These are phyloP conservation scores for Dictyostelium discoideum DNA, from an alignment of 78 protist genomes.

Conservation along the genomic window DNA sequence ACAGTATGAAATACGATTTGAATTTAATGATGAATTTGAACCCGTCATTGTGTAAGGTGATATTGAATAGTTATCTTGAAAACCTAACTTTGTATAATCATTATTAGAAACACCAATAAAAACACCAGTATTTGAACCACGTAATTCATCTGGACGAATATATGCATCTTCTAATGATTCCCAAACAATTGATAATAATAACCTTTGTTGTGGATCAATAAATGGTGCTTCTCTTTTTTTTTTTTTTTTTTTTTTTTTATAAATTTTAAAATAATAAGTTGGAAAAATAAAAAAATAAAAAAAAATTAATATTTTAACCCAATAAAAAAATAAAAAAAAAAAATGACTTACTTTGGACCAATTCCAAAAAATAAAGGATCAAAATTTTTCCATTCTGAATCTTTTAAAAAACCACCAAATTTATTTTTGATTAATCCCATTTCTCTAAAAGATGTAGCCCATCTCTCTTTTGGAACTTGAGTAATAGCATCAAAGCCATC, in stretches of 20 bases:
- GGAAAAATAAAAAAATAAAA: not conserved
- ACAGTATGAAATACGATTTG: constrained; percentile 87
- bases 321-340: too few species aligned
- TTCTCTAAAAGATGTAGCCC: constrained; percentile 20
- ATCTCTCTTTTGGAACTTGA: constrained; percentile 28
- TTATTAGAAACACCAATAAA: constrained; percentile 59
- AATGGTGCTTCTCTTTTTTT: constrained; percentile 61
- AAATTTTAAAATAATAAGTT: too few species aligned
- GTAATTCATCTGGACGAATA: constrained; percentile 6
- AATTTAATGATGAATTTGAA: constrained; percentile 31
- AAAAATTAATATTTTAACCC: not conserved
- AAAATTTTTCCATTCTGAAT: constrained; percentile 44
- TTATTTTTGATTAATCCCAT: constrained; percentile 20
- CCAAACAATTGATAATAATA: constrained; percentile 74
- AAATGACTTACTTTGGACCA: constrained; percentile 2
- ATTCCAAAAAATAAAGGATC: constrained; percentile 75
- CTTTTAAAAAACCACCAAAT: constrained; percentile 62
- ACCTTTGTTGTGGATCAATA: constrained; percentile 94
- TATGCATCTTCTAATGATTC: constrained; percentile 82
- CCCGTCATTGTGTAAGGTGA: constrained; percentile 61
- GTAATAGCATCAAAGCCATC: constrained; percentile 39
- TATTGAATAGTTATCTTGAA: not conserved
- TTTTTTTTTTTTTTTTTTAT: too few species aligned
- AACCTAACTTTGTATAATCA: constrained; percentile 20
- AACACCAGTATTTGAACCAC: constrained; percentile 74